Evolutionary conservation across 805 yeast genomes (phyloP).

Genomic region (Cyberlindnera maritima): DNA sequence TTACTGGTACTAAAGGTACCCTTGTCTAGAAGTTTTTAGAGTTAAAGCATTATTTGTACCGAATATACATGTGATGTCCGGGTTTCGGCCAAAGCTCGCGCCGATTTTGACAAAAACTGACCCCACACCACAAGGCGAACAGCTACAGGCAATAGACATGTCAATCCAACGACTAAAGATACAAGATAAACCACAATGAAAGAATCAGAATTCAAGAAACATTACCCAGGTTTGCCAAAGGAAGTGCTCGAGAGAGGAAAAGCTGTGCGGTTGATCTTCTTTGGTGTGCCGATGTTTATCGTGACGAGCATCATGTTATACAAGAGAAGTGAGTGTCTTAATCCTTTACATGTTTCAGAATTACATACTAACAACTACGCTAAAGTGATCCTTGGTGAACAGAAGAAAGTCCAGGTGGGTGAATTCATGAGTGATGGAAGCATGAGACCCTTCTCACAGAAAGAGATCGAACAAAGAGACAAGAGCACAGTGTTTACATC

Average conservation of each 20-base stretch:
- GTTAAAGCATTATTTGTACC: too few species aligned
- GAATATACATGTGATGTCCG: too few species aligned
- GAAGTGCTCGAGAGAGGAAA: conserved; percentile 23
- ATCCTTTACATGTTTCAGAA: neutral
- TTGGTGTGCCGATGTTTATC: conserved; percentile 22
- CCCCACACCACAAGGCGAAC: too few species aligned
- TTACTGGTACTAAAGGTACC: too few species aligned
- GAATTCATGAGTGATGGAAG: conserved; percentile 27
- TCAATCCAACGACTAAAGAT: too few species aligned
- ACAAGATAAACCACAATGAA: conserved; percentile 14
- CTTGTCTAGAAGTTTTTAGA: too few species aligned
- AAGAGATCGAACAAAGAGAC: conserved; percentile 24
- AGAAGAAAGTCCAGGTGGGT: conserved; percentile 25
- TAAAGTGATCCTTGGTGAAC: conserved; percentile 21
- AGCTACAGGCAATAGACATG: too few species aligned
- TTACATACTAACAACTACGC: neutral
- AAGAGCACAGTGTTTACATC: conserved; percentile 19
- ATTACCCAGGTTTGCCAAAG: conserved; percentile 23
- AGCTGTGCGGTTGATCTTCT: conserved; percentile 25
- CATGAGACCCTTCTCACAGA: conserved; percentile 19
- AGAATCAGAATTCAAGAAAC: conserved; percentile 20
- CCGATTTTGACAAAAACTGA: too few species aligned
- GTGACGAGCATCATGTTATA: conserved; percentile 21
- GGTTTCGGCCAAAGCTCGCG: too few species aligned
- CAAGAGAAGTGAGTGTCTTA: conserved; percentile 18